phyloP scores from a whole-genome alignment of 176 grass and related monocot species.

The Miscanthus lutarioriparius region DNA sequence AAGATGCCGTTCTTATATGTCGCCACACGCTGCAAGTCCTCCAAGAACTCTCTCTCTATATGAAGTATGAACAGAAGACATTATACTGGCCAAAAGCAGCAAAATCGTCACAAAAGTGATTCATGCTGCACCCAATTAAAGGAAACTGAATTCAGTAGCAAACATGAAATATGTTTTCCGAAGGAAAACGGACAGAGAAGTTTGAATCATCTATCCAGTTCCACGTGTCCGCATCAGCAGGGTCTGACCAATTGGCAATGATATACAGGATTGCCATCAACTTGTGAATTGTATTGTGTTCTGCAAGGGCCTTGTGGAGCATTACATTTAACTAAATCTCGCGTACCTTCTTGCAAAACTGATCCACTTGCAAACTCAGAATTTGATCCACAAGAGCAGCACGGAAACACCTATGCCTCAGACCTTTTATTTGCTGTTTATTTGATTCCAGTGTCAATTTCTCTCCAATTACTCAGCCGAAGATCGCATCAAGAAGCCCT shows the following conservation, averaged over 20 bases:
- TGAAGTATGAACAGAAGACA: not conserved
- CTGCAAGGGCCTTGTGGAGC: not conserved
- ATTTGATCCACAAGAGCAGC: slow-evolving; percentile 4
- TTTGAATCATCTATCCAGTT: not conserved
- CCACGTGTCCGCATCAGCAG: not conserved
- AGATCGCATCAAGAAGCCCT: not conserved
- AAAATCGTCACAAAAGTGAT: not conserved
- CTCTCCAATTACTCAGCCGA: not conserved
- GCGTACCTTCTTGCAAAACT: slow-evolving; percentile 18
- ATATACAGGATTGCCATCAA: not conserved
- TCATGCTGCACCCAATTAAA: not conserved
- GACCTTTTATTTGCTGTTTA: slow-evolving; percentile 40
- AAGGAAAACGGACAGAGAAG: not conserved
- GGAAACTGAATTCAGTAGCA: not conserved
- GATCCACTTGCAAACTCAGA: slow-evolving; percentile 20
- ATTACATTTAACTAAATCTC: not conserved
- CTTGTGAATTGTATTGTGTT: not conserved
- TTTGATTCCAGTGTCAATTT: not conserved
- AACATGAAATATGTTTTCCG: not conserved
- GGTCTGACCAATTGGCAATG: not conserved
- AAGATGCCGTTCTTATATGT: not conserved
- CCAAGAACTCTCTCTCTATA: not conserved
- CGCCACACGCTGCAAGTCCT: not conserved
- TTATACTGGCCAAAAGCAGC: not conserved
- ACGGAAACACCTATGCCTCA: slow-evolving; percentile 4